Conservation (phyloP, 768 basidiomycete species). For the Sistotremastrum suecicum region DNA sequence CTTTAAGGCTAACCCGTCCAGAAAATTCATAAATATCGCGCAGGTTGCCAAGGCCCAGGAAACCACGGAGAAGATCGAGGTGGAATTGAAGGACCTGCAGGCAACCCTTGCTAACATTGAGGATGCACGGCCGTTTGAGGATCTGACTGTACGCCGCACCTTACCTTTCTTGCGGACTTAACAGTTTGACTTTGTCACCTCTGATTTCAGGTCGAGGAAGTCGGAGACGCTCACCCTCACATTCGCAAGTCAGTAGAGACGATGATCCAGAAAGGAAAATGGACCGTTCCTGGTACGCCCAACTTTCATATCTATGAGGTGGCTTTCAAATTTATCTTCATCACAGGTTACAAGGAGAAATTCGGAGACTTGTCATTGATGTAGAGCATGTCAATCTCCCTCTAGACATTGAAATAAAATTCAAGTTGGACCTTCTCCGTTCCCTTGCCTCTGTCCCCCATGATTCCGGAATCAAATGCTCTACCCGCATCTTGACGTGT, state of each 20-base stretch:
- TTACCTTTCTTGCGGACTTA: neutral
- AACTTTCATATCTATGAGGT: conserved; percentile 1
- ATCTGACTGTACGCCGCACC: conserved; percentile 68
- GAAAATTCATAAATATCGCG: neutral
- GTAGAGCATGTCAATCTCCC: conserved; percentile 24
- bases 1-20: conserved; percentile 4
- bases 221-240: conserved; percentile 85
- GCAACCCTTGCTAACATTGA: conserved; percentile 93
- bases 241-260: conserved; percentile 82
- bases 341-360: conserved; percentile 81
- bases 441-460: too few species aligned
- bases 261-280: conserved; percentile 97
- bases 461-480: too few species aligned
- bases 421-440: too few species aligned
- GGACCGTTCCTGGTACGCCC: conserved; percentile 80
- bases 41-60: conserved; percentile 83
- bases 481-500: too few species aligned
- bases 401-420: too few species aligned
- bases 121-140: conserved; percentile 93
- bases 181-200: neutral
- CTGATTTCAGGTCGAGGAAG: conserved; percentile 59
- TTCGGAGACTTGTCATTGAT: conserved; percentile 89
- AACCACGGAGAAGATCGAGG: conserved; percentile 79
- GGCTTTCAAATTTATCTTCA: neutral
- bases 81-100: conserved; percentile 83